Percentiles rank a stretch among this genome's conserved stretches.
Conservation (phyloP, 1,284 basidiomycete genomes). For the Cutaneotrichosporon sp. region DNA sequence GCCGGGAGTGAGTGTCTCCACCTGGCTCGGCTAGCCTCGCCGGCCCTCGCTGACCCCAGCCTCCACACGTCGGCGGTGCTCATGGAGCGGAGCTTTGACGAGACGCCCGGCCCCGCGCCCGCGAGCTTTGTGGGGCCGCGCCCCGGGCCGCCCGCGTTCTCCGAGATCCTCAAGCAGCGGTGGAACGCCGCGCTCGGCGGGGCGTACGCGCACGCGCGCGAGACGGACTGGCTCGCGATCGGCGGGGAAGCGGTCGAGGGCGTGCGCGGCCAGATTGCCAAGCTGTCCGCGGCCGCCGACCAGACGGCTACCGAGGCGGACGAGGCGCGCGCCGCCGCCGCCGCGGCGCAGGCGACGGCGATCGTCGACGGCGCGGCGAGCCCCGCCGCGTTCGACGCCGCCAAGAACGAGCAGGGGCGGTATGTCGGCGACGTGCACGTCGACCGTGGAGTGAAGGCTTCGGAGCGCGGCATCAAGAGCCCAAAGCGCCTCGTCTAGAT, state of each 20-base stretch:
- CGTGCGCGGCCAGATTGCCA: slow-evolving; percentile 8
- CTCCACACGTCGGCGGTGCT: slow-evolving; percentile 15
- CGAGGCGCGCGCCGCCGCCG: neutral
- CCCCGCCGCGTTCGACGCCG: neutral
- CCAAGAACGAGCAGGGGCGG: neutral
- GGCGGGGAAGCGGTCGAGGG: slow-evolving; percentile 21
- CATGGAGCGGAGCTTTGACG: slow-evolving; percentile 37
- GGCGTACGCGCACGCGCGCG: slow-evolving; percentile 27
- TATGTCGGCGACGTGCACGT: slow-evolving; percentile 5
- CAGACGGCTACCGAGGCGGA: neutral
- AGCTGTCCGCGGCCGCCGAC: slow-evolving; percentile 3
- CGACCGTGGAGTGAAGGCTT: slow-evolving; percentile 15
- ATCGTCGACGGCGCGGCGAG: neutral
- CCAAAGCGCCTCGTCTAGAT: slow-evolving; percentile 26
- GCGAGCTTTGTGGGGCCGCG: slow-evolving; percentile 34
- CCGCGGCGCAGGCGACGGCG: neutral
- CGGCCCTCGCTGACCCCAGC: slow-evolving; percentile 5
- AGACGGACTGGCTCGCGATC: slow-evolving; percentile 37
- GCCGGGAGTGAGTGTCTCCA: slow-evolving; percentile 48
- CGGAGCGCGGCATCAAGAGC: slow-evolving; percentile 9
- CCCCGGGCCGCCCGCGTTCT: slow-evolving; percentile 28
- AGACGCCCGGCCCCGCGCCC: slow-evolving; percentile 30
- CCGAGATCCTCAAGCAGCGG: slow-evolving; percentile 31
- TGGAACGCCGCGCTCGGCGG: slow-evolving; percentile 43
- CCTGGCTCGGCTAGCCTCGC: too few relatives aligned